A percentile compares a stretch with the other conserved stretches of the same genome.
Conservation (phyloP, 2,329 filamentous ascomycete genomes). For the Talaromyces sp. region DNA sequence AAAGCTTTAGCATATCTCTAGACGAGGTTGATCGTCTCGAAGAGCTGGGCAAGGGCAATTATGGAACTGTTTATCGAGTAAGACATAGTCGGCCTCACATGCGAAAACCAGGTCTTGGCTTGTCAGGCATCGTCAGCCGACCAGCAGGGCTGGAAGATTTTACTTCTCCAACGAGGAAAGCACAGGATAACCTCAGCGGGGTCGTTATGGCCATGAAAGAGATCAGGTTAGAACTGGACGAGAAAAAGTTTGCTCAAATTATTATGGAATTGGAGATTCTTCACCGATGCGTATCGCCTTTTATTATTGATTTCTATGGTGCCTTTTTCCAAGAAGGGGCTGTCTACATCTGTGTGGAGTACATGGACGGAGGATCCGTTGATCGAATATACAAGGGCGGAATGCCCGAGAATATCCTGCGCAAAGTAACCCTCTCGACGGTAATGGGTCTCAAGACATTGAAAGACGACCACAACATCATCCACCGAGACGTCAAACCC, state of each 20-base stretch:
- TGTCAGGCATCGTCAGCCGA: constrained; percentile 53
- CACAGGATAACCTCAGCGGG: constrained; percentile 44
- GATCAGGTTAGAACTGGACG: constrained; percentile 88
- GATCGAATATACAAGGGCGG: constrained; percentile 92
- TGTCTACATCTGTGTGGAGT: constrained; percentile 98
- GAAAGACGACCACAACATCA: constrained; percentile 98
- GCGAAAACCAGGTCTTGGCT: constrained; percentile 53
- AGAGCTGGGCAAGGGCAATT: constrained; percentile 95
- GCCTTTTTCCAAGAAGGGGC: constrained; percentile 98
- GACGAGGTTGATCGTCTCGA: constrained; percentile 92
- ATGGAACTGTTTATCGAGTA: constrained; percentile 96
- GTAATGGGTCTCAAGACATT: constrained; percentile 85
- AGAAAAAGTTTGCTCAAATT: constrained; percentile 93
- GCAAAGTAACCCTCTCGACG: constrained; percentile 85
- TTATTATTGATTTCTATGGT: constrained; percentile 98
- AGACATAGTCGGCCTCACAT: constrained; percentile 69
- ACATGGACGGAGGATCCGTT: constrained; percentile 97
- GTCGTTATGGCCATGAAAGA: constrained; percentile 99
- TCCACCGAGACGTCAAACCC: constrained; percentile 96
- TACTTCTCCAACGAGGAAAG: constrained; percentile 9
- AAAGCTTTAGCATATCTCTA: constrained; percentile 86
- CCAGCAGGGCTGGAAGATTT: constrained; percentile 17
- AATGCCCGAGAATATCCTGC: constrained; percentile 79
- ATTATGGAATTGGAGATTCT: constrained; percentile 96
- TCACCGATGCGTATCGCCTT: constrained; percentile 89